Evolutionary conservation across 2,329 filamentous ascomycete genomes (phyloP).

Genomic region (Aspergillus eucalypticola): DNA sequence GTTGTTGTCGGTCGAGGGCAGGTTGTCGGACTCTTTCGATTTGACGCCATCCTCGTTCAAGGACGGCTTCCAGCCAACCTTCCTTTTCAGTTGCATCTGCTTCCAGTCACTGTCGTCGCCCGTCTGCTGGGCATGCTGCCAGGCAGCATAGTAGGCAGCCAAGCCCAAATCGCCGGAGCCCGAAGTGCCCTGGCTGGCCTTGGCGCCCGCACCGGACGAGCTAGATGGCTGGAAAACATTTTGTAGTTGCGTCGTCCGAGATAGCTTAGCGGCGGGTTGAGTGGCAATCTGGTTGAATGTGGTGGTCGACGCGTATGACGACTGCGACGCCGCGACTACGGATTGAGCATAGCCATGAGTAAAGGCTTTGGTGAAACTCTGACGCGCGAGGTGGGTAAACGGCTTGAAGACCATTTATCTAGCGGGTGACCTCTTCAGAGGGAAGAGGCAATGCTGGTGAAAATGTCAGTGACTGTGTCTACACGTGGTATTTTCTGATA

Average conservation of each 20-base stretch:
- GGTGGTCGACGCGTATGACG: slow-evolving; percentile 69
- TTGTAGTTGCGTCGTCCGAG: slow-evolving; percentile 61
- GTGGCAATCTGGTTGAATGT: slow-evolving; percentile 57
- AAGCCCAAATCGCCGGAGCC: slow-evolving; percentile 64
- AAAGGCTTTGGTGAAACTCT: slow-evolving; percentile 94
- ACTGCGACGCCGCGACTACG: slow-evolving; percentile 91
- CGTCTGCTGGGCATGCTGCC: slow-evolving; percentile 73
- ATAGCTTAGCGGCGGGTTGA: slow-evolving; percentile 51
- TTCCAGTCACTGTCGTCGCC: slow-evolving; percentile 80
- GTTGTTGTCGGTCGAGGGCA: slow-evolving; percentile 52
- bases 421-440: slow-evolving; percentile 64
- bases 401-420: slow-evolving; percentile 86
- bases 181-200: slow-evolving; percentile 60
- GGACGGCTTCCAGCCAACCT: slow-evolving; percentile 79
- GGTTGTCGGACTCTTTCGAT: slow-evolving; percentile 25
- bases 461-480: not conserved
- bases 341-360: slow-evolving; percentile 98
- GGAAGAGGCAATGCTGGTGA: slow-evolving; percentile 54
- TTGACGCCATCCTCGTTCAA: slow-evolving; percentile 43
- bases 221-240: slow-evolving; percentile 69
- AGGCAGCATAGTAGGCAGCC: slow-evolving; percentile 88
- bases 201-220: slow-evolving; percentile 53
- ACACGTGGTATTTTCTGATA: too few relatives aligned
- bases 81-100: slow-evolving; percentile 84
- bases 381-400: slow-evolving; percentile 84